A percentile compares a stretch with the other conserved stretches of the same genome.
Evolutionary conservation across 2,329 filamentous ascomycete genomes (phyloP).

Genomic region (Myotisia sp.): DNA sequence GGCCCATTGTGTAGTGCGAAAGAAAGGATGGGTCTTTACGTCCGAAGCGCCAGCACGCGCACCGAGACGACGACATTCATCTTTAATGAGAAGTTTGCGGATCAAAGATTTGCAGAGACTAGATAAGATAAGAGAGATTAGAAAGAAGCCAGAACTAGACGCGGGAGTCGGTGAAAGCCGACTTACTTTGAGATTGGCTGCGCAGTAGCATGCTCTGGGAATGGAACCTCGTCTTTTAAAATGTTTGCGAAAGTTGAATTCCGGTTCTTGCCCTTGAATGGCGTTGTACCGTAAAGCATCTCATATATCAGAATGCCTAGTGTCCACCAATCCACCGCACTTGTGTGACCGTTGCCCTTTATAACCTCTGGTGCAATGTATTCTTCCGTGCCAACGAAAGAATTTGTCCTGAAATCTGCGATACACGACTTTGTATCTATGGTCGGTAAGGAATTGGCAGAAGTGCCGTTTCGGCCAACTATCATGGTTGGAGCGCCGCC

Average conservation of each 20-base stretch:
- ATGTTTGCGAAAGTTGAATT: constrained; percentile 98
- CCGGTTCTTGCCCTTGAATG: constrained; percentile 98
- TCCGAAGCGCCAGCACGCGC: constrained; percentile 91
- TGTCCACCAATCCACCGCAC: constrained; percentile 99
- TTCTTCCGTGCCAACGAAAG: constrained; percentile 95
- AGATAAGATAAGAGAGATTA: constrained; percentile 5
- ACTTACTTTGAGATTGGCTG: constrained; percentile 86
- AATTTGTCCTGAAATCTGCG: constrained; percentile 94
- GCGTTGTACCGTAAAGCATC: constrained; percentile 96
- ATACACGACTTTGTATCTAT: constrained; percentile 99
- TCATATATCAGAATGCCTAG: constrained; percentile 94
- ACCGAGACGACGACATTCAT: constrained; percentile 83
- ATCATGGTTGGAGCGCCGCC: constrained; percentile 98
- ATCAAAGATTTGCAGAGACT: constrained; percentile 95
- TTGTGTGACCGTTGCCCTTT: constrained; percentile 95
- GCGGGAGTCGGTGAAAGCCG: neutral
- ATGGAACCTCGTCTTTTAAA: constrained; percentile 83
- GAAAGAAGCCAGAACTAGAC: neutral
- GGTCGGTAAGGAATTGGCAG: constrained; percentile 75
- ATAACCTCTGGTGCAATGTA: constrained; percentile 99
- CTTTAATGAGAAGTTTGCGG: constrained; percentile 92
- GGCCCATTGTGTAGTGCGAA: constrained; percentile 91
- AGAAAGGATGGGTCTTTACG: constrained; percentile 92
- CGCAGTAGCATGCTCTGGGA: constrained; percentile 72
- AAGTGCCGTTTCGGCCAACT: constrained; percentile 73